Evolutionary conservation across 2,329 filamentous ascomycete species (phyloP), one percentile per base, ranked within the genome.

Genomic region (Fusarium bactridioides): DNA sequence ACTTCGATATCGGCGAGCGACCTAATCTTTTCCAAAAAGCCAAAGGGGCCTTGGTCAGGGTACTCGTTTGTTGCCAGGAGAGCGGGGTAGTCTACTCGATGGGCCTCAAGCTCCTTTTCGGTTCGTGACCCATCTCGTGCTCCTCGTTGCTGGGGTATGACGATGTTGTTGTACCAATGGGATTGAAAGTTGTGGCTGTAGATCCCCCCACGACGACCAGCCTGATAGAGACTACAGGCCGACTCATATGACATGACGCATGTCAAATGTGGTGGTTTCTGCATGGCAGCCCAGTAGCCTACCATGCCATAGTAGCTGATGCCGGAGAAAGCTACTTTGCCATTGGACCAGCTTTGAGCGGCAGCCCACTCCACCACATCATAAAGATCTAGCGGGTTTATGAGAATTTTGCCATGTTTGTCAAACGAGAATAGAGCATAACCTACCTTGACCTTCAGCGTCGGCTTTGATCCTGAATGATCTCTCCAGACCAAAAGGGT

Each of bases 11-110:
- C 11, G 0, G 23, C 19, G 16, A 45, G 18, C 4, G 23, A 25
- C 0, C 43, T 19, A 27, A 27, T 19, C 5, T 1, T 45, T 13
- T 45, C 23, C 43, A 45, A 19, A 19, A 45, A 45, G 4, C 5
- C 43, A 45, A 45, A 3, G 1, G 0, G 2, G 0, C 7, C 16
- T 19, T 19, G 18, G 1, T 19, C 43, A 13, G 43, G 43, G 10
- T 45, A 19, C 3, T 45, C 43, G 2, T 45, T 13, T 10, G 23
- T 10, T 13, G 43, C 11, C 0, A 45, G 0, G 7, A 45, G 23
- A 4, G 0, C 0, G 16, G 43, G 43, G 4, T 3, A 45, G 0
- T 27, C 43, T 2, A 45, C 43, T 1, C 23, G 43, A 0, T 27
- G 4, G 10, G 16, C 23, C 7, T 12, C 23, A 0, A 44, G 23